Evolutionary conservation across 2,329 filamentous ascomycete genomes (phyloP), one percentile per base, ranked within the genome.

Genomic region (Diatrype stigma): DNA sequence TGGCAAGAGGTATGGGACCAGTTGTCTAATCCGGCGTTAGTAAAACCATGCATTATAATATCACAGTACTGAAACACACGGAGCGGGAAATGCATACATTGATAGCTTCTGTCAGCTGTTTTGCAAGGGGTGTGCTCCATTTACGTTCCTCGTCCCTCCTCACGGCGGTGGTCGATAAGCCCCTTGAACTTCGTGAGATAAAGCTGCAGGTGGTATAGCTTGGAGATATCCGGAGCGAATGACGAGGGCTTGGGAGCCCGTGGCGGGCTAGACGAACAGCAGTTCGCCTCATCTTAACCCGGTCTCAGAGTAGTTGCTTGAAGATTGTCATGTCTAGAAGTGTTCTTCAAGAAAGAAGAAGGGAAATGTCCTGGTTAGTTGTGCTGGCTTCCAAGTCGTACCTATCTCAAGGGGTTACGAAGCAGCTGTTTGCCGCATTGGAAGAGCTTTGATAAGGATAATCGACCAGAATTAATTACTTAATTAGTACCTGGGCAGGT

Each of bases 51-150:
- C n/a, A n/a, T n/a, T n/a, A n/a, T n/a, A n/a, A n/a, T n/a, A n/a
- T n/a, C n/a, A n/a, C n/a, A n/a, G n/a, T n/a, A n/a, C n/a, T n/a
- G n/a, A n/a, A n/a, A n/a, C n/a, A n/a, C n/a, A n/a, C n/a, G n/a
- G n/a, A n/a, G n/a, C n/a, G n/a, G n/a, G 10, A 10, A 30, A 30
- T 30, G 26, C 68, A 49, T 78, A 95, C 92, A 58, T 86, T 86
- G 57, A 97, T 96, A 44, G 91, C 92, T 67, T 92, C 85, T 50
- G 86, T 87, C 46, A 97, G 80, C 60, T 88, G 87, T 67, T 94
- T 93, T 7, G 93, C 92, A 54, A 99, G 73, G 14, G 93, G 92
- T 3, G 93, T 99, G 2, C 92, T 96, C 91, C 92, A 96, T 75
- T 89, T 74, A 56, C 87, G 79, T 50, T 74, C 72, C 6, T 70